Conservation (phyloP, 1,139 yeast species). For the Oligophagozyma castellii region DNA sequence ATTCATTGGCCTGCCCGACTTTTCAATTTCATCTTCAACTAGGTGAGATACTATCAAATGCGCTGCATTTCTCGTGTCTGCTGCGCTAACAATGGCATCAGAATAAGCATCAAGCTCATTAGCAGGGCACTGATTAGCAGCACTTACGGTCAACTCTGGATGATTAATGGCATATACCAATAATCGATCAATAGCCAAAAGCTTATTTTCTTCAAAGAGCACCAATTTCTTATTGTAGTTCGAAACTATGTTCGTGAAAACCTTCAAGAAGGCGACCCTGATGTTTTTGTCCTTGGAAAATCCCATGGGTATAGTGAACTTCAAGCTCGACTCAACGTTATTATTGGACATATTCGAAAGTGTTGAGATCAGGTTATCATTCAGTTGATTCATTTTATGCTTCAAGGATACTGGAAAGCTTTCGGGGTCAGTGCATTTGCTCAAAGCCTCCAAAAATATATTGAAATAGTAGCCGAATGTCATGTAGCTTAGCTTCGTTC, state of each 20-base stretch:
- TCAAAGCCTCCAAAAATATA: constrained; percentile 55
- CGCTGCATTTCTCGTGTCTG: constrained; percentile 38
- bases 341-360: constrained; percentile 57
- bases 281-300: constrained; percentile 55
- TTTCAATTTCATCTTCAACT: constrained; percentile 47
- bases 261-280: constrained; percentile 60
- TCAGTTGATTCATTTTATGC: constrained; percentile 43
- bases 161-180: constrained; percentile 13
- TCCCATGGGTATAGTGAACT: constrained; percentile 66
- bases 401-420: constrained; percentile 26
- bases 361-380: constrained; percentile 54
- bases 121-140: constrained; percentile 39
- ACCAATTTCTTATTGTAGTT: constrained; percentile 26
- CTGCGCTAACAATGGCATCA: constrained; percentile 50
- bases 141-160: constrained; percentile 26
- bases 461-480: constrained; percentile 63
- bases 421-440: constrained; percentile 34
- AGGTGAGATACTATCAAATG: constrained; percentile 44
- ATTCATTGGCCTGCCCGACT: constrained; percentile 52
- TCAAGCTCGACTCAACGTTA: constrained; percentile 67
- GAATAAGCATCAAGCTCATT: constrained; percentile 66
- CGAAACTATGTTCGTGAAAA: constrained; percentile 54
- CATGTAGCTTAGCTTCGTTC: constrained; percentile 44
- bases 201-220: constrained; percentile 24
- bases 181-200: constrained; percentile 20